Conservation (phyloP, 768 basidiomycete species). For the Sarcomyxa edulis region DNA sequence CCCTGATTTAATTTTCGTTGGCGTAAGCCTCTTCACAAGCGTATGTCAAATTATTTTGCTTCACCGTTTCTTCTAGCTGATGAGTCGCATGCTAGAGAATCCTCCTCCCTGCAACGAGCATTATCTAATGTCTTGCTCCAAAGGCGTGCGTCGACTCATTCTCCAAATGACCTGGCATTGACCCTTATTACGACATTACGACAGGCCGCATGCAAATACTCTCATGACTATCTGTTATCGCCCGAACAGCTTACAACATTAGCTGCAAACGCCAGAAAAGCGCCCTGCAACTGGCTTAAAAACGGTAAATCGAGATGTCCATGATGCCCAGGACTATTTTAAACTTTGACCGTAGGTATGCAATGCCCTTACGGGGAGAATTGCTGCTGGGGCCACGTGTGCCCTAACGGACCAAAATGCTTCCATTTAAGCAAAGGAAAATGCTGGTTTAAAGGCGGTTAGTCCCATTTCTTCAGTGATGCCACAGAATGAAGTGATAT, state of each 20-base stretch:
- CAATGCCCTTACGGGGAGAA: constrained; percentile 70
- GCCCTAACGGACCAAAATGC: constrained; percentile 73
- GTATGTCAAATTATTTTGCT: too few relatives aligned
- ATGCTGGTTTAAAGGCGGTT: constrained; percentile 84
- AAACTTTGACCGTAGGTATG: constrained; percentile 37
- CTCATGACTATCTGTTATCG: constrained; percentile 72
- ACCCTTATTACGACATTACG: constrained; percentile 5
- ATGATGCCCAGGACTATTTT: not conserved
- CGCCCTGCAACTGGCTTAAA: constrained; percentile 81
- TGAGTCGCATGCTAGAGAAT: constrained; percentile 65
- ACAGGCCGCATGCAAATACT: constrained; percentile 73
- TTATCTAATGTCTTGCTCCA: constrained; percentile 79
- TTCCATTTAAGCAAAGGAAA: constrained; percentile 73
- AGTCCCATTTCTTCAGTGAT: too few relatives aligned
- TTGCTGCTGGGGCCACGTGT: constrained; percentile 83
- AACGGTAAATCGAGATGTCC: constrained; percentile 41
- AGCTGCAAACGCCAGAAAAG: constrained; percentile 76
- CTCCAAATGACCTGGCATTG: not conserved
- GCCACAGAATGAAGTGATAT: constrained; percentile 1
- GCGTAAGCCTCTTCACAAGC: constrained; percentile 68
- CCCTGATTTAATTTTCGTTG: constrained; percentile 7
- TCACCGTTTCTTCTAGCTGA: too few relatives aligned
- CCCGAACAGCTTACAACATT: constrained; percentile 68
- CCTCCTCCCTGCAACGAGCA: constrained; percentile 85
- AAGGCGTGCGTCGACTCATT: constrained; percentile 46